Evolutionary conservation across 805 yeast genomes (phyloP).

Genomic region (Debaryomyces prosopidis): DNA sequence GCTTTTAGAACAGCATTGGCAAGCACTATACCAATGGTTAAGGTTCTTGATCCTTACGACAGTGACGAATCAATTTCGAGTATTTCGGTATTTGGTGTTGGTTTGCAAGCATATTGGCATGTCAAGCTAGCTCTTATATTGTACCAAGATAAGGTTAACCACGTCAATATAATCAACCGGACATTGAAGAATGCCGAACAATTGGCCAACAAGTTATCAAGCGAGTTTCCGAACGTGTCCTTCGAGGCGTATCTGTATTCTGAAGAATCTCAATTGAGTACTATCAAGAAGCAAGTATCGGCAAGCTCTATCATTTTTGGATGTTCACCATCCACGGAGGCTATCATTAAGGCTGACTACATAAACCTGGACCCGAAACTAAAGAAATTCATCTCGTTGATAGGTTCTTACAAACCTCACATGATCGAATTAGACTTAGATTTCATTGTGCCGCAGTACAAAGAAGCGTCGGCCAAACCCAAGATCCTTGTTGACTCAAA

Average conservation of each 20-base stretch:
- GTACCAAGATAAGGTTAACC: conserved; percentile 35
- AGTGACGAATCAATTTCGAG: conserved; percentile 22
- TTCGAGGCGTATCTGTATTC: conserved; percentile 19
- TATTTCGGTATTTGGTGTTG: conserved; percentile 55
- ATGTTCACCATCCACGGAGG: conserved; percentile 57
- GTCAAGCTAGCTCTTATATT: conserved; percentile 41
- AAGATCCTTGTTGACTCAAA: conserved; percentile 58
- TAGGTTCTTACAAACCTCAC: conserved; percentile 68
- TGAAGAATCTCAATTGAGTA: conserved; percentile 12
- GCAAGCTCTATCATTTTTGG: conserved; percentile 53
- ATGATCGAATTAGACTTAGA: conserved; percentile 61
- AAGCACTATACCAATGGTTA: conserved; percentile 47
- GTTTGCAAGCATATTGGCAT: conserved; percentile 70
- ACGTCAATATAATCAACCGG: conserved; percentile 50
- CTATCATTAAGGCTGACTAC: conserved; percentile 39
- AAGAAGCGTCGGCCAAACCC: conserved; percentile 28
- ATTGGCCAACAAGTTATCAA: conserved; percentile 22
- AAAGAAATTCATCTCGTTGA: conserved; percentile 50
- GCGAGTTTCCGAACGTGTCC: conserved; percentile 26
- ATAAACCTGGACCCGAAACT: conserved; percentile 26
- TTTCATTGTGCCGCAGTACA: conserved; percentile 32
- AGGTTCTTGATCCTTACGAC: conserved; percentile 20
- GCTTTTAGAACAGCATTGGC: conserved; percentile 70
- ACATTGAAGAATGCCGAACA: conserved; percentile 39
- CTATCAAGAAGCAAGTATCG: conserved; percentile 23